These are phyloP conservation scores for Gynandropsis gynandra DNA, from an alignment of 345 rosid genomes.

Conservation along the genomic window DNA sequence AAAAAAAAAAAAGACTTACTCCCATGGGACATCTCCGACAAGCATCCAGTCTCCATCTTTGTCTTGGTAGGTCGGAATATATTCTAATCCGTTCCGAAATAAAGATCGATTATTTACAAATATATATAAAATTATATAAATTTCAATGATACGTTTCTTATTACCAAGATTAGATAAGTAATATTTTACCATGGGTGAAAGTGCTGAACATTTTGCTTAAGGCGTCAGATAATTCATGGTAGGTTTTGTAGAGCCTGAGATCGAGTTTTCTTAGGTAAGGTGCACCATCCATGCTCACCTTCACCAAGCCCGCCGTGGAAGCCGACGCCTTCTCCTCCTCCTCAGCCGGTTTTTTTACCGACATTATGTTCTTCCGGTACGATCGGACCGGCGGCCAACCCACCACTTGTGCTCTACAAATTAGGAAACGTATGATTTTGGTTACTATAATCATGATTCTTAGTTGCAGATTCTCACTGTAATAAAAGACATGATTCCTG, in stretches of 20 bases:
- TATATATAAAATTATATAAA: too few relatives aligned
- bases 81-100: too few relatives aligned
- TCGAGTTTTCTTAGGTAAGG: slow-evolving; percentile 80
- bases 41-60: too few relatives aligned
- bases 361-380: slow-evolving; percentile 62
- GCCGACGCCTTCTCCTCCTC: slow-evolving; percentile 15
- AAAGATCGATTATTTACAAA: too few relatives aligned
- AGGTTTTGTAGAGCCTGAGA: slow-evolving; percentile 63
- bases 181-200: slow-evolving; percentile 57
- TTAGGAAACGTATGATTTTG: neutral
- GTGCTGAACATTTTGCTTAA: slow-evolving; percentile 79
- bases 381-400: slow-evolving; percentile 90
- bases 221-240: slow-evolving; percentile 62
- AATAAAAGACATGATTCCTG: too few relatives aligned
- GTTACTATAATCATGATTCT: too few relatives aligned
- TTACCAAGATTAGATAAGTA: too few relatives aligned
- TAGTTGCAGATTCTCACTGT: too few relatives aligned
- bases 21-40: too few relatives aligned
- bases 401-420: slow-evolving; percentile 70
- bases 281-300: slow-evolving; percentile 92
- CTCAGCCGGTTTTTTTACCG: slow-evolving; percentile 41
- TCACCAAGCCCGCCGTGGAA: slow-evolving; percentile 41
- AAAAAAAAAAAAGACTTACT: too few relatives aligned
- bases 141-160: too few relatives aligned
- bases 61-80: too few relatives aligned